Evolutionary conservation across 2,329 filamentous ascomycete species (phyloP), one percentile per base, ranked within the genome.

Genomic region (Cladophialophora bantiana): DNA sequence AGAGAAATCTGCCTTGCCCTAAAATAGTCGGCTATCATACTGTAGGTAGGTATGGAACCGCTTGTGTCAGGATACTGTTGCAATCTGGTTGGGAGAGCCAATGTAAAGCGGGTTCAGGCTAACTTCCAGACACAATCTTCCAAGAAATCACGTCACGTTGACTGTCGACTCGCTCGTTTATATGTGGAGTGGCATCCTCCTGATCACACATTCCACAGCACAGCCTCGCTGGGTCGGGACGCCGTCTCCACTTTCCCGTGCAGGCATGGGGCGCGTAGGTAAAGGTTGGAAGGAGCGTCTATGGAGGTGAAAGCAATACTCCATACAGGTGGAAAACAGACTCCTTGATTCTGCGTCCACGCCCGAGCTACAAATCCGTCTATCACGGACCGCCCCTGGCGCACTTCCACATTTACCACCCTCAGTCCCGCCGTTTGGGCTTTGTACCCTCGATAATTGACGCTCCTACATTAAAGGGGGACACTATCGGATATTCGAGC

Each of bases 1-100:
- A 58, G n/a, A 12, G 26, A 26, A 40, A 20, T 58, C 36, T 58
- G 35, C 55, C 55, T 42, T 26, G 54, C 15, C 35, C 54, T 7
- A 26, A 36, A 57, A 10, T 40, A 20, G 54, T 15, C 12, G 18
- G 9, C 9, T 10, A 15, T 31, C 18, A 26, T 2, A n/a, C n/a
- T n/a, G n/a, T n/a, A 32, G 26, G 26, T 15, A 31, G 7, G 10
- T 5, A 55, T 55, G 52, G 32, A 12, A 32, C 31, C 1, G 0
- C 26, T 13, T 55, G n/a, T 13, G 26, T 32, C 52, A 55, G 35
- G 10, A 15, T 32, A 32, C 26, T 15, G 35, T 32, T 15, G 20
- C 20, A 12, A 32, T 1, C 31, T 4, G 31, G 7, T n/a, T 15
- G n/a, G 31, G 31, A 35, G 26, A 35, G 12, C 31, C 52, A 55